phyloP scores from a whole-genome alignment of 2,329 filamentous ascomycete species.

The Phialocephala sp. region DNA sequence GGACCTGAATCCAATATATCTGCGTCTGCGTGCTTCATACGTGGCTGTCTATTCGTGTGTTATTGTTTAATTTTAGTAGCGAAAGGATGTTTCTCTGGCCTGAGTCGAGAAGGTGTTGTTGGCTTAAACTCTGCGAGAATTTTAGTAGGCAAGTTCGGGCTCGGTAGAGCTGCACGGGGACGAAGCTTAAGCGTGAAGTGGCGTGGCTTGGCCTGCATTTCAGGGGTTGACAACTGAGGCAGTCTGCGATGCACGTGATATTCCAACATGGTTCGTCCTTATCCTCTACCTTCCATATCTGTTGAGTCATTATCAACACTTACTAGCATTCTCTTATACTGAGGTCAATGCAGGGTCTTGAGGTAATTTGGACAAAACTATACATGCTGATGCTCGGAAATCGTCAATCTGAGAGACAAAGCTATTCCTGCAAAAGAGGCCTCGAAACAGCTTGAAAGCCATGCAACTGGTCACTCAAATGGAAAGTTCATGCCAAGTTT shows the following conservation, averaged over 20 bases:
- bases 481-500: too few species aligned
- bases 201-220: background rate
- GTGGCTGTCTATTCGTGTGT: background rate
- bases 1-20: slow-evolving; percentile 4
- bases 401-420: too few species aligned
- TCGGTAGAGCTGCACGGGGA: background rate
- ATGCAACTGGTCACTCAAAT: too few species aligned
- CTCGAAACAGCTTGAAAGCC: too few species aligned
- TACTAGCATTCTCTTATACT: too few species aligned
- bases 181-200: background rate
- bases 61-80: background rate
- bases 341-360: too few species aligned
- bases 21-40: background rate
- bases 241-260: background rate
- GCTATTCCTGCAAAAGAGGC: too few species aligned
- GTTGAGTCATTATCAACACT: too few species aligned
- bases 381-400: too few species aligned
- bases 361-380: too few species aligned
- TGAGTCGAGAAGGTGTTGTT: background rate
- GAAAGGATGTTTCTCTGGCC: background rate
- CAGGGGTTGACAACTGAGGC: background rate
- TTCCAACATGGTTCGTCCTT: too few species aligned
- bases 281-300: too few species aligned
- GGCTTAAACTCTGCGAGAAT: background rate
- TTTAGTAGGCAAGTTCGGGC: background rate